Evolutionary conservation across 208 protist species (phyloP), one percentile per base, ranked within the genome.

Genomic region (Crithidia thermophila): DNA sequence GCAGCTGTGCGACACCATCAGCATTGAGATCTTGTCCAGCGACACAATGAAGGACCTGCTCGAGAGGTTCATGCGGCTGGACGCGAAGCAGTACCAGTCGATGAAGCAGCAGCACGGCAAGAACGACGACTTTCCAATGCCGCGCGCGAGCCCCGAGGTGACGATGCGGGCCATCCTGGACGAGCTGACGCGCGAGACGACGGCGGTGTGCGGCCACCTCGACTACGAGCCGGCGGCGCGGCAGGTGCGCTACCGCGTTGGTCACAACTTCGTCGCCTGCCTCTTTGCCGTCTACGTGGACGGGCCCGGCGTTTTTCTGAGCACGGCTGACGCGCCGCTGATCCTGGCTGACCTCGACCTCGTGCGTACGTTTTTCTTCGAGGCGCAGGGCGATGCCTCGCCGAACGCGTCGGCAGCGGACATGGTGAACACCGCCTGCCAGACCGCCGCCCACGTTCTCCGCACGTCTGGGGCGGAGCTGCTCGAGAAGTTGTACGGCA

Each of bases 201-300:
- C 50, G 4, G 39, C 27, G 9, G 57, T 80, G 47, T 45, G 57
- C 40, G 36, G 46, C n/a, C 16, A 33, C 33, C 57, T 76, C 39
- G 14, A 57, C 25, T 69, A 37, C 47, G 40, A 64, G 51, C 42
- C 62, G 39, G 69, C 50, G 51, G 57, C 59, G 61, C 53, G 42
- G 42, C 75, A 81, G 56, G 33, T 85, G 40, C 68, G 61, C 27
- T 61, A 60, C 37, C 67, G 67, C 46, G 47, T 75, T 4, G 58
- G 78, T 28, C 33, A 72, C 49, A 73, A 81, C 51, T 66, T 90
- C 31, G 77, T 81, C 30, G 79, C 75, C 14, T 25, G 58, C 14
- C 66, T 90, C 16, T 87, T 81, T 58, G 30, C 36, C 28, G 53
- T 77, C 7, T 85, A 82, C 36, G 55, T 87, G 20, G 78, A 87